Base-by-base conservation (phyloP, 768 basidiomycete species). In the Boletus rubroflammeus region DNA sequence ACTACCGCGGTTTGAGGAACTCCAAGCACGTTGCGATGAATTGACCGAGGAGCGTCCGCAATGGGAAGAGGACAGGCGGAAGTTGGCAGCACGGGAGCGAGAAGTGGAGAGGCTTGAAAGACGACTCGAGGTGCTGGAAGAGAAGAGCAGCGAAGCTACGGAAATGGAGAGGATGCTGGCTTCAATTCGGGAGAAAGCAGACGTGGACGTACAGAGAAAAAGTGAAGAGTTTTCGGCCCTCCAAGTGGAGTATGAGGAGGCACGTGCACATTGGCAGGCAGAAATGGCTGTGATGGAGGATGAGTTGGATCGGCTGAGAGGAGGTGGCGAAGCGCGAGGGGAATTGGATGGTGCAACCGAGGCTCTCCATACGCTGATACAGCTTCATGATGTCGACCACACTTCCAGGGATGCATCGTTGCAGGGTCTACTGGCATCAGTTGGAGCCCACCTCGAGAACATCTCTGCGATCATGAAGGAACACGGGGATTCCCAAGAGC, bases 321-420 rank as follows among this genome's bases (percentile, higher is more conserved):
- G 72, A 10, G 73, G 71, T 50, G 63, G 60, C 21, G 73, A 72
- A 49, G 74, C 72, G 9, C 74, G 71, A 50, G 70, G 67, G 46
- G 82, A 88, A 59, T 66, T 88, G 23, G 79, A 82, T 44, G 72
- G 75, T 2, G 79, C 79, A 9, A 64, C 79, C 10, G 73, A 73
- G 5, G 70, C 76, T 14, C 62, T 90, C 31, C 77, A 76, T 46
- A 64, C 56, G 5, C 69, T 91, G 57, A 76, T 86, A 54, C 78
- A 79, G 59, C 74, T 75, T 34, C 81, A 87, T 62, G 76, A 75
- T 15, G 76, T 90, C 59, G 75, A 77, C n/a, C 68, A 83, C 21
- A 50, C 60, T 14, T 76, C 80, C 15, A 72, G 76, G 48, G 82
- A 85, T 53, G 56, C 72, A 21, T 78, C 83, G 21, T 53, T 85